phyloP scores from a whole-genome alignment of 1,139 yeast species.

The Geotrichum phurueaensis region DNA sequence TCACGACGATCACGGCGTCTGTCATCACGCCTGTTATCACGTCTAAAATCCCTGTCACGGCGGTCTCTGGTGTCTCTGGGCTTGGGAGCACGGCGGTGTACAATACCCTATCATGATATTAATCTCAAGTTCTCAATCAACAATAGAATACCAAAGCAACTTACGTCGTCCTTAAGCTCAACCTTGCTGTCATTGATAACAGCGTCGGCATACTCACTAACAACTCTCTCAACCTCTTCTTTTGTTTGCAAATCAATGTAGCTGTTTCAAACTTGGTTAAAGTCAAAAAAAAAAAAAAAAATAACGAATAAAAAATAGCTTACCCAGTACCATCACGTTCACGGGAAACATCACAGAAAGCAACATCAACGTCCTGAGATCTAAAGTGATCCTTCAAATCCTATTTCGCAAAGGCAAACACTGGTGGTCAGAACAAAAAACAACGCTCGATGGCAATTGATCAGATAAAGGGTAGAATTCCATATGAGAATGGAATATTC shows the following conservation, averaged over 20 bases:
- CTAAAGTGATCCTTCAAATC: constrained; percentile 38
- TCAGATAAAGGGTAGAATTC: background rate
- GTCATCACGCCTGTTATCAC: constrained; percentile 29
- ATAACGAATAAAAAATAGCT: background rate
- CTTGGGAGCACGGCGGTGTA: constrained; percentile 46
- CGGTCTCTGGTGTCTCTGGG: constrained; percentile 2
- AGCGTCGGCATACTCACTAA: constrained; percentile 24
- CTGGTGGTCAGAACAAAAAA: constrained; percentile 9
- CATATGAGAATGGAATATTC: constrained; percentile 3
- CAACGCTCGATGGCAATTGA: background rate
- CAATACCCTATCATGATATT: constrained; percentile 35
- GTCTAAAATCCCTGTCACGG: constrained; percentile 7
- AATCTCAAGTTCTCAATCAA: background rate
- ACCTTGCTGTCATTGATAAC: constrained; percentile 24
- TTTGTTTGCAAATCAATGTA: constrained; percentile 27
- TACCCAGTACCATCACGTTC: constrained; percentile 32
- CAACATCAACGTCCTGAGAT: constrained; percentile 33
- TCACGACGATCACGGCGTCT: constrained; percentile 66
- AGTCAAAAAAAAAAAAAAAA: background rate
- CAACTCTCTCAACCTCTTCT: constrained; percentile 26
- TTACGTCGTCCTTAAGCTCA: constrained; percentile 25
- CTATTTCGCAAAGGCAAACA: constrained; percentile 11
- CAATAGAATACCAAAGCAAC: constrained; percentile 6
- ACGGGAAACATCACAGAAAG: constrained; percentile 34
- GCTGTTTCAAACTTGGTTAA: constrained; percentile 15